Evolutionary conservation across 306 rosid genomes (phyloP).

Genomic region (Cicer arietinum): DNA sequence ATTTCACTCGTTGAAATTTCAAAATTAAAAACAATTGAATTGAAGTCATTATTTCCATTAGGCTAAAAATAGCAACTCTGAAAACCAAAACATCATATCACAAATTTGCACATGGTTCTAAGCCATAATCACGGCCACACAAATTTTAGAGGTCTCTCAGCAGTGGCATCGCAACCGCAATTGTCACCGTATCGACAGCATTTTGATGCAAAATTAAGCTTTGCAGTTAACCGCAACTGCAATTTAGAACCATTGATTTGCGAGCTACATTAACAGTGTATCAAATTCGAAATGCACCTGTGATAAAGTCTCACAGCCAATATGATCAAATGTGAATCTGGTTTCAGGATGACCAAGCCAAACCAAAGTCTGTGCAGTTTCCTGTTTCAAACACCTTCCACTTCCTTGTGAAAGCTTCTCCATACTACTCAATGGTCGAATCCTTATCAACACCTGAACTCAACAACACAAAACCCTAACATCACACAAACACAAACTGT

Average conservation of each 20-base stretch:
- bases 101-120: neutral
- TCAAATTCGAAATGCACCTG: constrained; percentile 58
- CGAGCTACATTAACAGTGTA: neutral
- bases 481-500: constrained; percentile 25
- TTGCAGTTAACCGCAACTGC: too few relatives aligned
- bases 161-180: too few relatives aligned
- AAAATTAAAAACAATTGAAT: neutral
- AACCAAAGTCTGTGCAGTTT: constrained; percentile 70
- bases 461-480: constrained; percentile 34
- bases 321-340: constrained; percentile 89
- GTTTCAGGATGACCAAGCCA: constrained; percentile 98
- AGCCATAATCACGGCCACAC: too few relatives aligned
- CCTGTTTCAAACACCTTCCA: constrained; percentile 87
- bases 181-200: too few relatives aligned
- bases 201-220: too few relatives aligned
- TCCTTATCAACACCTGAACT: constrained; percentile 81
- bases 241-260: neutral
- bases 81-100: neutral
- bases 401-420: constrained; percentile 79
- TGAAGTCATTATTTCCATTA: neutral
- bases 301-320: constrained; percentile 81
- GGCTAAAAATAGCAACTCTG: constrained; percentile 6
- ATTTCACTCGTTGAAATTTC: constrained; percentile 1
- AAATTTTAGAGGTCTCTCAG: too few relatives aligned
- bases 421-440: constrained; percentile 73